A percentile compares a stretch with the other conserved stretches of the same genome.
Conservation (phyloP, 2,329 filamentous ascomycete species). For the Ophiostoma montium region DNA sequence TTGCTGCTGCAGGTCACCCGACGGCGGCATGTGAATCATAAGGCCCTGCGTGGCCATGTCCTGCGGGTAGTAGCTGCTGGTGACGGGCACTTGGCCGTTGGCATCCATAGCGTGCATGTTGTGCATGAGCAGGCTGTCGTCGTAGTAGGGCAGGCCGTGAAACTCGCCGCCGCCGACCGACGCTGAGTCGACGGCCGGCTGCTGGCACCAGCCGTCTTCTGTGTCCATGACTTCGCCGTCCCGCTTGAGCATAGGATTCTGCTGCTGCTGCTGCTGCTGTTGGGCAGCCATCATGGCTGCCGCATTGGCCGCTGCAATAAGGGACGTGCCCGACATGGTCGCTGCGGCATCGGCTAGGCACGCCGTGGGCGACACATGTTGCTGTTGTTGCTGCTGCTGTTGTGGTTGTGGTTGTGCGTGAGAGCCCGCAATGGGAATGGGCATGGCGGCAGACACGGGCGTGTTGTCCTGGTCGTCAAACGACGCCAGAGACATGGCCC, state of each 20-base stretch:
- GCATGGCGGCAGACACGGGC: constrained; percentile 1
- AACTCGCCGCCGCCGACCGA: constrained; percentile 2
- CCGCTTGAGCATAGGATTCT: background rate
- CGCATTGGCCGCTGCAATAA: constrained; percentile 8
- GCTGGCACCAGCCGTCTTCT: constrained; percentile 12
- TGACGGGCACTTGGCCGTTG: background rate
- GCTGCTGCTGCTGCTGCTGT: background rate
- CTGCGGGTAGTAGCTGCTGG: constrained; percentile 2
- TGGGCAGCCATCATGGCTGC: background rate
- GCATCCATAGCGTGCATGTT: constrained; percentile 6
- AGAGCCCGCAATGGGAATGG: too few species aligned
- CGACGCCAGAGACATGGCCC: background rate
- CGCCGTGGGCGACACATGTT: constrained; percentile 4
- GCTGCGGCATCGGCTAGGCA: constrained; percentile 10
- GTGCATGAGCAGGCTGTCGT: constrained; percentile 1
- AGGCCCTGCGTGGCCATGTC: constrained; percentile 25
- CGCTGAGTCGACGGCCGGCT: constrained; percentile 9
- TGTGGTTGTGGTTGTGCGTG: too few species aligned
- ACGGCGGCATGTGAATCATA: constrained; percentile 40
- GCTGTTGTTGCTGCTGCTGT: too few species aligned
- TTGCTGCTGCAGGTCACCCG: constrained; percentile 13
- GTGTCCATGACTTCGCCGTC: constrained; percentile 8
- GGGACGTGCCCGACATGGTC: constrained; percentile 6
- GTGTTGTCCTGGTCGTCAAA: constrained; percentile 5
- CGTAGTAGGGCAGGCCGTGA: background rate